Evolutionary conservation across 257 asterid genomes (phyloP).

Genomic region (Thymus mandschuricus): DNA sequence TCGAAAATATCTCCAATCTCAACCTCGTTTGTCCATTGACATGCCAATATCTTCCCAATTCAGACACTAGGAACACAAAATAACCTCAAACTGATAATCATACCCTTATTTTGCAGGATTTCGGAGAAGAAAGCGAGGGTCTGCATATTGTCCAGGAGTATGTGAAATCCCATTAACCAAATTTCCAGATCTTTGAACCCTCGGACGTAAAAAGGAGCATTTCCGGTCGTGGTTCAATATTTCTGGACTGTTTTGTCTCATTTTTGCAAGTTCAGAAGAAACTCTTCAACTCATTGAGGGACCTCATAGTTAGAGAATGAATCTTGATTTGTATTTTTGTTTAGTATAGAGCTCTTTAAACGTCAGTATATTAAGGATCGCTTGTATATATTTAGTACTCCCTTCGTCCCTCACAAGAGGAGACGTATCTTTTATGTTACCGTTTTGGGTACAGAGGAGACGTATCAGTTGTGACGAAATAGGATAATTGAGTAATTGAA

Average conservation of each 20-base stretch:
- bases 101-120: conserved; percentile 52
- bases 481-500: no score
- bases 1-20: background rate
- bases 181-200: background rate
- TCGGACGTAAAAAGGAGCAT: background rate
- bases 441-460: no score
- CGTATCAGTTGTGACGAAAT: no score
- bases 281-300: no score
- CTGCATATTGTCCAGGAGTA: conserved; percentile 76
- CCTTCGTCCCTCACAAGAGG: no score
- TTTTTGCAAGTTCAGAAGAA: background rate
- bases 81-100: background rate
- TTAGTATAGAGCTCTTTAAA: background rate
- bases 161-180: conserved; percentile 56
- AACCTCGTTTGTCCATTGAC: no score
- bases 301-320: background rate
- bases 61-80: background rate
- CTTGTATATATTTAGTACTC: no score
- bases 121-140: conserved; percentile 75
- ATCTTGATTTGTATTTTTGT: background rate
- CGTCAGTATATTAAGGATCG: no score
- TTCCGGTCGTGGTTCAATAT: background rate
- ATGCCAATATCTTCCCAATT: background rate
- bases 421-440: no score
- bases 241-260: background rate